Evolutionary conservation across 495 filamentous ascomycete genomes (phyloP).

Genomic region (Amphirosellinia nigrospora): DNA sequence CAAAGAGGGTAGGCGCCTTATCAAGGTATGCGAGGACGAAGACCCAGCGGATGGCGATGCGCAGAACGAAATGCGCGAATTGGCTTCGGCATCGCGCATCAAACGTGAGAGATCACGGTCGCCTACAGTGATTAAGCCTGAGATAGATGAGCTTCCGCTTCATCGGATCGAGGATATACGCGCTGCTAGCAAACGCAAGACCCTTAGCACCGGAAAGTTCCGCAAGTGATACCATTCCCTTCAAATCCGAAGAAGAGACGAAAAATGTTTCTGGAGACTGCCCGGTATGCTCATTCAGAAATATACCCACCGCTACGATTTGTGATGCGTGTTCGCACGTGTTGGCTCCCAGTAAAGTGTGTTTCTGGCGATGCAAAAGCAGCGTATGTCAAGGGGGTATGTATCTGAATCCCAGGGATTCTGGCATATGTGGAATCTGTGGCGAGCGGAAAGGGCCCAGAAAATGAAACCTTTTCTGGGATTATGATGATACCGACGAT

Average conservation of each 20-base stretch:
- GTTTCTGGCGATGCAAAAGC: slow-evolving; percentile 66
- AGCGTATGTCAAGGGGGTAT: slow-evolving; percentile 54
- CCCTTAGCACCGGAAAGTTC: neutral
- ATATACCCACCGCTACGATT: slow-evolving; percentile 54
- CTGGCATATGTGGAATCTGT: slow-evolving; percentile 70
- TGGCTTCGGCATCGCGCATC: slow-evolving; percentile 46
- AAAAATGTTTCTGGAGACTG: slow-evolving; percentile 44
- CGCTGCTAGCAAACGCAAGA: slow-evolving; percentile 5
- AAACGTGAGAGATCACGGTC: slow-evolving; percentile 27
- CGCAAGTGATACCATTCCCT: neutral
- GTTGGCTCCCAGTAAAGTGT: slow-evolving; percentile 56
- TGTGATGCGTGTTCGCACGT: slow-evolving; percentile 73
- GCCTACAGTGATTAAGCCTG: slow-evolving; percentile 14
- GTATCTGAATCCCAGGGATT: slow-evolving; percentile 71
- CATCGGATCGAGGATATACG: slow-evolving; percentile 22
- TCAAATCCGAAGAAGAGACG: slow-evolving; percentile 13
- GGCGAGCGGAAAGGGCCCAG: slow-evolving; percentile 47
- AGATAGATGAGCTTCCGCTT: slow-evolving; percentile 21
- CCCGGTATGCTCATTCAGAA: slow-evolving; percentile 67
- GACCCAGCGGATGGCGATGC: slow-evolving; percentile 65
- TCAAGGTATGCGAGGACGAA: slow-evolving; percentile 76
- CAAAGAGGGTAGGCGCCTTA: slow-evolving; percentile 62
- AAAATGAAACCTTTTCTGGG: slow-evolving; percentile 4
- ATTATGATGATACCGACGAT: neutral
- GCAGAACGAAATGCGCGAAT: slow-evolving; percentile 65